phyloP scores from a whole-genome alignment of 2,329 filamentous ascomycete genomes.

The Claviceps citrina region DNA sequence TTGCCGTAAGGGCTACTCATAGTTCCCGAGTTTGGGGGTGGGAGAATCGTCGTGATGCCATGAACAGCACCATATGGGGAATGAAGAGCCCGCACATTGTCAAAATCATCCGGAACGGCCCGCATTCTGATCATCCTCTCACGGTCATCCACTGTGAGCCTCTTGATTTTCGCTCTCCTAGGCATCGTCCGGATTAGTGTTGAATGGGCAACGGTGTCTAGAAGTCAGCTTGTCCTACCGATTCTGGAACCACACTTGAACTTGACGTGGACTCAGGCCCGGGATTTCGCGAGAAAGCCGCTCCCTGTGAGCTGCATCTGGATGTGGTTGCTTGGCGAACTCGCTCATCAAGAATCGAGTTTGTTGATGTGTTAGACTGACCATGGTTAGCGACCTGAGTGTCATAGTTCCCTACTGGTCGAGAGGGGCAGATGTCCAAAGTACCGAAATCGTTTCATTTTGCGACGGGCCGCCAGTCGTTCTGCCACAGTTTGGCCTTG shows the following conservation, averaged over 20 bases:
- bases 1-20: constrained; percentile 35
- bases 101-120: constrained; percentile 54
- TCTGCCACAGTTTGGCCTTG: constrained; percentile 40
- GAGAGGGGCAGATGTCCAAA: too few relatives aligned
- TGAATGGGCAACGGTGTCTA: not conserved
- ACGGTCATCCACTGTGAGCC: constrained; percentile 52
- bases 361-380: constrained; percentile 82
- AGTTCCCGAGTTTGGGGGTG: constrained; percentile 29
- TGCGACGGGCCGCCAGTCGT: constrained; percentile 40
- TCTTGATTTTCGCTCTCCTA: constrained; percentile 57
- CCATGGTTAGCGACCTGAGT: constrained; percentile 18
- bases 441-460: constrained; percentile 71
- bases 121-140: constrained; percentile 60
- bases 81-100: constrained; percentile 53
- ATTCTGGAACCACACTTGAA: constrained; percentile 98
- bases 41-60: constrained; percentile 31
- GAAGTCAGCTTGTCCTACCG: constrained; percentile 39
- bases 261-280: constrained; percentile 77
- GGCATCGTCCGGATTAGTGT: not conserved
- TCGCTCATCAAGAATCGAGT: constrained; percentile 97
- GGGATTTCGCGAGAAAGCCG: constrained; percentile 79
- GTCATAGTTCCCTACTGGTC: not conserved
- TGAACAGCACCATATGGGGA: constrained; percentile 50
- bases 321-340: constrained; percentile 86
- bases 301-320: constrained; percentile 80